Evolutionary conservation across 2,329 filamentous ascomycete genomes (phyloP).

Genomic region (Diaporthe humulicola): DNA sequence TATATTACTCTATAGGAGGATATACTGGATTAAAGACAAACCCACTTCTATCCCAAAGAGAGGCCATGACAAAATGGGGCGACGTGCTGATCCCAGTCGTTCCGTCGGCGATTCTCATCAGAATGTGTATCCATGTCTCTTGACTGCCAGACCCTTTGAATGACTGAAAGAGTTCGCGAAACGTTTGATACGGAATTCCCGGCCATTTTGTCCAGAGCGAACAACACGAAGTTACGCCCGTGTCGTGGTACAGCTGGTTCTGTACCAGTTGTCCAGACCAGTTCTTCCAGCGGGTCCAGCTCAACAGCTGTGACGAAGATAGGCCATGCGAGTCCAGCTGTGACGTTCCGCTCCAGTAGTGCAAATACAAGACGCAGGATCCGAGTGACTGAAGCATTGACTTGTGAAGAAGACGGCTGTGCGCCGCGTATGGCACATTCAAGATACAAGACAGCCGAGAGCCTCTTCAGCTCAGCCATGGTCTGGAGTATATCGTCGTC

Average conservation of each 20-base stretch:
- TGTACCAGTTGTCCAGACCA: conserved; percentile 48
- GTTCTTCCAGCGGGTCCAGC: conserved; percentile 51
- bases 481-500: conserved; percentile 50
- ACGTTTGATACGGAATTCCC: conserved; percentile 58
- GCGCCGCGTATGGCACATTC: conserved; percentile 60
- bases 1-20: too few relatives aligned
- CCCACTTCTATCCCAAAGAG: conserved; percentile 18
- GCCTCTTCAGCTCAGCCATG: conserved; percentile 57
- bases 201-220: conserved; percentile 54
- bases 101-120: background rate
- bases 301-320: conserved; percentile 59
- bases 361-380: conserved; percentile 52
- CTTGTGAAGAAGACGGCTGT: conserved; percentile 52
- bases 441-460: conserved; percentile 59
- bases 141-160: conserved; percentile 61
- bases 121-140: conserved; percentile 50
- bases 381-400: conserved; percentile 45
- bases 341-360: conserved; percentile 49
- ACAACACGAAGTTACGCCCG: conserved; percentile 55
- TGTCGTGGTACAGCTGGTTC: conserved; percentile 42
- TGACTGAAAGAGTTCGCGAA: conserved; percentile 58
- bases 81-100: conserved; percentile 25
- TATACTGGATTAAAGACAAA: too few relatives aligned
- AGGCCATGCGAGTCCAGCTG: conserved; percentile 56
- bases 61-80: conserved; percentile 24